Evolutionary conservation across 805 yeast species (phyloP).

Genomic region (Myxozyma nipponensis): DNA sequence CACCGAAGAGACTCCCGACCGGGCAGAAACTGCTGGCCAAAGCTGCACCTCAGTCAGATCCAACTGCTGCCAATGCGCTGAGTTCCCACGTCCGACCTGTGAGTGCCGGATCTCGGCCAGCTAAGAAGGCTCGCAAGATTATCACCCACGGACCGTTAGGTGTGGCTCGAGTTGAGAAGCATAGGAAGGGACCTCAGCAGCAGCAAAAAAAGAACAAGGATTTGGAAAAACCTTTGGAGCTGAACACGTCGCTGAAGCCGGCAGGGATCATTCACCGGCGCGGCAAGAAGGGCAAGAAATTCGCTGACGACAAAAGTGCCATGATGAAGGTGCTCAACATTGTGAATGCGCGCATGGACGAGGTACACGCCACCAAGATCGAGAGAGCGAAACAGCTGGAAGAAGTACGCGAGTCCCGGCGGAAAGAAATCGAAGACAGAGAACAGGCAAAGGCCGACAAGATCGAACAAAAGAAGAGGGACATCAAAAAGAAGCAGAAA

Average conservation of each 20-base stretch:
- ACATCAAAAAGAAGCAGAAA: slow-evolving; percentile 63
- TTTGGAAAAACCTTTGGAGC: slow-evolving; percentile 30
- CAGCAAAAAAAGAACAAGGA: slow-evolving; percentile 21
- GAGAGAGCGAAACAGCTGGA: slow-evolving; percentile 88
- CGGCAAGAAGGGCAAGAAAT: slow-evolving; percentile 66
- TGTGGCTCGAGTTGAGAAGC: slow-evolving; percentile 17
- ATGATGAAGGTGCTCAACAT: slow-evolving; percentile 58
- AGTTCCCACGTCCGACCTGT: slow-evolving; percentile 11
- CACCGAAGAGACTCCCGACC: slow-evolving; percentile 14
- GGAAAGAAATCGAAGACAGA: slow-evolving; percentile 80
- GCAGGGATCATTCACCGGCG: slow-evolving; percentile 65
- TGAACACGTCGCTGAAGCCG: slow-evolving; percentile 81
- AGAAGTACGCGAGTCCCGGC: slow-evolving; percentile 80
- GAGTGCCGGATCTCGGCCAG: slow-evolving; percentile 9
- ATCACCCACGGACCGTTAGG: slow-evolving; percentile 23
- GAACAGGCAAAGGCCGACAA: slow-evolving; percentile 66
- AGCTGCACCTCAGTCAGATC: slow-evolving; percentile 20
- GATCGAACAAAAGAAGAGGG: slow-evolving; percentile 71
- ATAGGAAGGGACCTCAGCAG: slow-evolving; percentile 10
- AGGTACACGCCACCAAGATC: slow-evolving; percentile 78
- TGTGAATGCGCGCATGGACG: slow-evolving; percentile 62
- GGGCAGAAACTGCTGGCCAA: slow-evolving; percentile 25
- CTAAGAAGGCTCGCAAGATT: slow-evolving; percentile 9
- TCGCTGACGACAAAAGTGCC: slow-evolving; percentile 56
- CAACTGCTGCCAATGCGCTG: slow-evolving; percentile 17